phyloP scores from a whole-genome alignment of 78 protist genomes.

The Chrysochromulina tobinii region DNA sequence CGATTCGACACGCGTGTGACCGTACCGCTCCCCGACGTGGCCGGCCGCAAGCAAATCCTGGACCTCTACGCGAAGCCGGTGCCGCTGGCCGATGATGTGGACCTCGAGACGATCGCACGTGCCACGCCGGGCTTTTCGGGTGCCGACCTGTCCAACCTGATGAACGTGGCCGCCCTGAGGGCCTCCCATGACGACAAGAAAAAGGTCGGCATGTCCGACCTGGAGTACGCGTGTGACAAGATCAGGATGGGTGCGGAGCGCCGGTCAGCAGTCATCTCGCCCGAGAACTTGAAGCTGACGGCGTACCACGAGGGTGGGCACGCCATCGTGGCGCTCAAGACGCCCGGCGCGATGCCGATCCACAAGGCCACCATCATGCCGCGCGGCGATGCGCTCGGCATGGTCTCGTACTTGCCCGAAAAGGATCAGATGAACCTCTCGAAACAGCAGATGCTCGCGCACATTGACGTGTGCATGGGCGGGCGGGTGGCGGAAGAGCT shows the following conservation, averaged over 20 bases:
- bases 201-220: conserved; percentile 49
- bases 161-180: conserved; percentile 85
- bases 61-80: conserved; percentile 37
- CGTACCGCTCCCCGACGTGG: conserved; percentile 77
- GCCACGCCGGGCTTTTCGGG: conserved; percentile 84
- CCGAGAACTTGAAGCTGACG: conserved; percentile 44
- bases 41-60: conserved; percentile 68
- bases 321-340: conserved; percentile 85
- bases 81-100: conserved; percentile 33
- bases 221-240: conserved; percentile 87
- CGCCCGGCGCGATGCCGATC: conserved; percentile 75
- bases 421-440: conserved; percentile 20
- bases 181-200: conserved; percentile 63
- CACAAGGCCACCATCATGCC: conserved; percentile 92
- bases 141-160: conserved; percentile 86
- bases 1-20: not conserved
- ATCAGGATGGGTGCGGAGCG: conserved; percentile 87
- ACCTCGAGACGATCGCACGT: conserved; percentile 64
- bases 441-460: conserved; percentile 41
- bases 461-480: conserved; percentile 43
- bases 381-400: conserved; percentile 57
- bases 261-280: conserved; percentile 60
- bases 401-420: conserved; percentile 36
- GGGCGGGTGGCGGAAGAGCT: conserved; percentile 65
- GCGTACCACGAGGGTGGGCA: conserved; percentile 97